Conservation (phyloP, 352 stramenopile species). For the Phytophthora boehmeriae region DNA sequence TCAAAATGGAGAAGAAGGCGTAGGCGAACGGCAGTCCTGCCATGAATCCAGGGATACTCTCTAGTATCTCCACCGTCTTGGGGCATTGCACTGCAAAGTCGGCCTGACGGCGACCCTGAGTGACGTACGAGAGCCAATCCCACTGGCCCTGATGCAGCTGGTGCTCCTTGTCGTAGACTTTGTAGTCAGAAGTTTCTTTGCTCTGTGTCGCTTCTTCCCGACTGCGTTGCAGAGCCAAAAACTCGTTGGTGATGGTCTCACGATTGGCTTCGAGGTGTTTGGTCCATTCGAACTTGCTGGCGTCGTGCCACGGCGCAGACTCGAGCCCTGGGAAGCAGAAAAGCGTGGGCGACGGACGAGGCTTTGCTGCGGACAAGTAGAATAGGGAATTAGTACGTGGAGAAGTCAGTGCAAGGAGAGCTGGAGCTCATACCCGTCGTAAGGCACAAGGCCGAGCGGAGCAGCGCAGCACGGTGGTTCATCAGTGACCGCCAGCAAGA, state of each 20-base stretch:
- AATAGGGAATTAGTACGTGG: too few species aligned
- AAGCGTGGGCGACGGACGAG: slow-evolving; percentile 75
- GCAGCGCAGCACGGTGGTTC: slow-evolving; percentile 58
- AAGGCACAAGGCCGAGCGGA: slow-evolving; percentile 79
- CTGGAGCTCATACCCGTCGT: slow-evolving; percentile 54
- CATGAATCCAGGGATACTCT: slow-evolving; percentile 87
- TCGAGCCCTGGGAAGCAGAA: slow-evolving; percentile 82
- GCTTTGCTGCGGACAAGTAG: slow-evolving; percentile 54
- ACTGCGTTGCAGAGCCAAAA: slow-evolving; percentile 47
- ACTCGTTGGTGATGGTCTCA: slow-evolving; percentile 68
- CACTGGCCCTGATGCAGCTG: slow-evolving; percentile 87
- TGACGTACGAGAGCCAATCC: slow-evolving; percentile 94
- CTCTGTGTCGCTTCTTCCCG: slow-evolving; percentile 26
- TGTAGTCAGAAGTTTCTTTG: slow-evolving; percentile 53
- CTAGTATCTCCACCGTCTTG: slow-evolving; percentile 70
- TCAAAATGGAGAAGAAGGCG: slow-evolving; percentile 96
- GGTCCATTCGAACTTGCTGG: slow-evolving; percentile 61
- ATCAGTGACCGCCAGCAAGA: slow-evolving; percentile 12
- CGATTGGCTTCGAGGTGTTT: slow-evolving; percentile 61
- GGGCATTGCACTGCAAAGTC: slow-evolving; percentile 73
- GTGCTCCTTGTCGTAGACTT: slow-evolving; percentile 73
- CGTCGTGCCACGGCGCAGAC: slow-evolving; percentile 66
- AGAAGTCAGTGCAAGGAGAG: neutral
- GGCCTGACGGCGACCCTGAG: slow-evolving; percentile 64
- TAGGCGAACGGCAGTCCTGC: slow-evolving; percentile 93